Evolutionary conservation across 352 stramenopile species (phyloP), one percentile per base, ranked within the genome.

Genomic region (Globisporangium yorkense): DNA sequence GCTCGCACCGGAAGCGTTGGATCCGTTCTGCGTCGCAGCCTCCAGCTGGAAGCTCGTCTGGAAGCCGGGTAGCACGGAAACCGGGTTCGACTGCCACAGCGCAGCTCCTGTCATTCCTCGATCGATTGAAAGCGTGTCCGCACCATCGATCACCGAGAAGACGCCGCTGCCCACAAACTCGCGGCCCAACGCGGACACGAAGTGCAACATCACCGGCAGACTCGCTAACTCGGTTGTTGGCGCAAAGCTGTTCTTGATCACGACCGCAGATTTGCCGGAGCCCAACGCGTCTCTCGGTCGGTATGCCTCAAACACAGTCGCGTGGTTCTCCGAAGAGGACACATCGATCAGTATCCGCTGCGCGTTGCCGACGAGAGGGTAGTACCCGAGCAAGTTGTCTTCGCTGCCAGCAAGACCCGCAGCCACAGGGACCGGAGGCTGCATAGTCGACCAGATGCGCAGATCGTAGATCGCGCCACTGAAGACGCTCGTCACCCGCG

Each of bases 271-370:
- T 7, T 45, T 65, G 37, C 37, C 13, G 24, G n/a, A 27, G 20
- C 44, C 53, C 35, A 56, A 53, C 8, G 37, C 35, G 27, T 58
- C 35, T n/a, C 33, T 51, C 27, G 33, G 47, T 50, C 56, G 44
- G 53, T 72, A 85, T 45, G 62, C 71, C 58, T 82, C 62, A 24
- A 77, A 81, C 29, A 87, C 70, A 3, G 67, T 85, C 10, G 83
- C 83, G 46, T 95, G 85, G 33, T 92, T 92, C 43, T 88, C 79
- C 40, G 87, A 63, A 27, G 73, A 74, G 3, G 81, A 89, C 15
- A 76, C 24, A 63, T 95, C 85, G 53, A 92, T 61, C 39, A 94
- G 51, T 18, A 93, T 62, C 10, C 81, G 71, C 56, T 85, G 75
- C 0, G 70, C 73, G n/a, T 77, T 58, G 2, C 85, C 78, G 37